A percentile compares a stretch with the other conserved stretches of the same genome.
Evolutionary conservation across 257 asterid species (phyloP).

Genomic region (Ajuga chamaepitys): DNA sequence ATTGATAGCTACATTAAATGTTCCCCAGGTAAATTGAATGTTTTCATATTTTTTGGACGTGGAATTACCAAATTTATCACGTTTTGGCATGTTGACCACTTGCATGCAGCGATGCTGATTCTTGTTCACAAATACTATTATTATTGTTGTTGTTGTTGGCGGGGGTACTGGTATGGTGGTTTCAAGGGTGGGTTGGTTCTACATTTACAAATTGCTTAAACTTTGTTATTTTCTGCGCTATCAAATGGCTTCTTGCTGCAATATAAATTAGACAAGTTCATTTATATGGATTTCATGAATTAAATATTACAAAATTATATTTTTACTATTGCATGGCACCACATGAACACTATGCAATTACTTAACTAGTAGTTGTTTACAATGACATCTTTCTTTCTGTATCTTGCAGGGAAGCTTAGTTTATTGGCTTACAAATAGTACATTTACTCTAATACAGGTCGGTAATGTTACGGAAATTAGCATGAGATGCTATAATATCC

Average conservation of each 20-base stretch:
- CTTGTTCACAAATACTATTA: neutral
- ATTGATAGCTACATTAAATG: constrained; percentile 42
- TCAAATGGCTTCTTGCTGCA: constrained; percentile 1
- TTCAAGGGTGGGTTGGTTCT: neutral
- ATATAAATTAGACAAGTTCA: neutral
- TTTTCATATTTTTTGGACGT: neutral
- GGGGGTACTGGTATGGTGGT: neutral
- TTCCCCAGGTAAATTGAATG: constrained; percentile 66
- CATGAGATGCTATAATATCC: constrained; percentile 4
- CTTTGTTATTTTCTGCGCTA: neutral
- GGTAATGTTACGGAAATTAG: constrained; percentile 12
- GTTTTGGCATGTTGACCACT: constrained; percentile 10
- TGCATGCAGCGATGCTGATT: neutral
- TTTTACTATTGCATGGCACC: neutral
- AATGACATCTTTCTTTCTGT: constrained; percentile 8
- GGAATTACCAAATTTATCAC: constrained; percentile 1
- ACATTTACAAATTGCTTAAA: neutral
- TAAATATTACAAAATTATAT: neutral
- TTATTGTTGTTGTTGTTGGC: neutral
- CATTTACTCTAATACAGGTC: constrained; percentile 61
- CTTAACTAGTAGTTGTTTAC: neutral
- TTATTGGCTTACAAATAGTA: constrained; percentile 80
- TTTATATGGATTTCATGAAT: neutral
- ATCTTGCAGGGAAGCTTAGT: constrained; percentile 81
- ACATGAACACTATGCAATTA: neutral